Evolutionary conservation across 2,329 filamentous ascomycete genomes (phyloP), one percentile per base, ranked within the genome.

Genomic region (Arthrobotrys iridis): DNA sequence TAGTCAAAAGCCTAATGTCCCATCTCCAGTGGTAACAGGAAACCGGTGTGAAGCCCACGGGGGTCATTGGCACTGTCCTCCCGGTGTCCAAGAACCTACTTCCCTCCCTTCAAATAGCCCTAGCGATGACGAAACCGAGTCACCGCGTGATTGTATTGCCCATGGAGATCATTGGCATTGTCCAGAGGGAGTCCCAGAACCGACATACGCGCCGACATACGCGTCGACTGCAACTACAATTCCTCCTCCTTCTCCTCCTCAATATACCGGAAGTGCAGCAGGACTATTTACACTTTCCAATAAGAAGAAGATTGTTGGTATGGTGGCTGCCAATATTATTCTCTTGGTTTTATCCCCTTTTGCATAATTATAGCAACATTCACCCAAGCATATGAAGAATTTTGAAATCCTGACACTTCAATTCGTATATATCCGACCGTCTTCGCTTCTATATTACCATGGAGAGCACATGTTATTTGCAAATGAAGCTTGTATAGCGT

Each of bases 141-240:
- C n/a, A n/a, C n/a, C n/a, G 2, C 28, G 30, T 55, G 50, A 55
- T n/a, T 55, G 50, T 8, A 18, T 11, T 10, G 15, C 50, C 4
- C 50, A 55, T 13, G 50, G 50, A 2, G 50, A 55, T 18, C 50
- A 55, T 24, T 55, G 50, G 50, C 50, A 55, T 15, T 55, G 50
- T n/a, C 50, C 50, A 55, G 50, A 55, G 10, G 50, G 50, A 3
- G 50, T 55, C 18, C 28, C 50, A 10, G 50, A 55, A 24, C 50
- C 50, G 3, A 55, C 50, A n/a, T 55, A 37, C 18, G 50, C 50
- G 22, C 50, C 50, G 3, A 55, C 50, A n/a, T 55, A 37, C 18
- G 50, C 50, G 22, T 30, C 50, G 22, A 35, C 15, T 5, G 15
- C 35, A 37, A 55, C 28, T 11, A 20, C 24, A n/a, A 8, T 24